Conservation (phyloP, 768 basidiomycete genomes). For the Suillus subaureus region DNA sequence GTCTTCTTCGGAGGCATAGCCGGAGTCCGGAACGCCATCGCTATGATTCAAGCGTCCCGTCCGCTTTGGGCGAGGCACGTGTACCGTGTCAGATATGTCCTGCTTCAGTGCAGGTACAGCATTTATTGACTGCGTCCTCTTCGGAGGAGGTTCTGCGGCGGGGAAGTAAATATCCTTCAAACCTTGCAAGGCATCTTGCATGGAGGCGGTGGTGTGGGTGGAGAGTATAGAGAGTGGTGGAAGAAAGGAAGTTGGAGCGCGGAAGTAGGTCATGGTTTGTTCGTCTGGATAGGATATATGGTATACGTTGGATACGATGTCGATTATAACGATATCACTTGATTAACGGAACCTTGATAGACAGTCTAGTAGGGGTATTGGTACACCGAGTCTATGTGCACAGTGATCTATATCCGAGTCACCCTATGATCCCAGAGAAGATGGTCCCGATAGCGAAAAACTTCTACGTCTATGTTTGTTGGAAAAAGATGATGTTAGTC, state of each 20-base stretch:
- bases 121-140: neutral
- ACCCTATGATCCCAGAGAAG: slow-evolving; percentile 8
- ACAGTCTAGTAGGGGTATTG: slow-evolving; percentile 11
- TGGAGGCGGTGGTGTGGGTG: slow-evolving; percentile 35
- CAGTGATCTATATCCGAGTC: slow-evolving; percentile 7
- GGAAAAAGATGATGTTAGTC: slow-evolving; percentile 6
- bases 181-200: slow-evolving; percentile 44
- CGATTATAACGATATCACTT: neutral
- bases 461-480: slow-evolving; percentile 6
- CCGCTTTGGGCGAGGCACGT: slow-evolving; percentile 29
- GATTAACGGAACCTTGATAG: neutral
- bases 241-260: slow-evolving; percentile 53
- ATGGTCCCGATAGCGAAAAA: neutral
- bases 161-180: slow-evolving; percentile 58
- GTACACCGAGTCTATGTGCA: slow-evolving; percentile 18
- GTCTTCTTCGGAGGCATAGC: slow-evolving; percentile 75
- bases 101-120: slow-evolving; percentile 23
- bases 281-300: slow-evolving; percentile 12
- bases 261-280: slow-evolving; percentile 18
- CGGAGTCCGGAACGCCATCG: slow-evolving; percentile 63
- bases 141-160: slow-evolving; percentile 27
- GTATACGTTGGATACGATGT: slow-evolving; percentile 5
- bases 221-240: slow-evolving; percentile 53
- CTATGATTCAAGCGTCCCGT: slow-evolving; percentile 36
- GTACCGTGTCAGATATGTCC: slow-evolving; percentile 16